Evolutionary conservation across 2,329 filamentous ascomycete genomes (phyloP).

Genomic region (Herpomyces periplanetae): DNA sequence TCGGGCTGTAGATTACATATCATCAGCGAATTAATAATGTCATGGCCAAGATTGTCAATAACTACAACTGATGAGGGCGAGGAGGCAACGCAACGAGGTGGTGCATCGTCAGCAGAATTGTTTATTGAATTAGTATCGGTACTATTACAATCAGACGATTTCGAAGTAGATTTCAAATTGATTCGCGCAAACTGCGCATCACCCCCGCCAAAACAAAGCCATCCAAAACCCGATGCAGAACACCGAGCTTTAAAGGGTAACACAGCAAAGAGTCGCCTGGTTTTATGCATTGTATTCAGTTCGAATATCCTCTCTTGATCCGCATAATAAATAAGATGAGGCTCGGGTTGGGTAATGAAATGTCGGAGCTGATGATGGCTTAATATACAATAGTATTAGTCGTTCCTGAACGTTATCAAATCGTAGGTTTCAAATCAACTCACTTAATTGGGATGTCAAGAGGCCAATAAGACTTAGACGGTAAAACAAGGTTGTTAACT

Average conservation of each 20-base stretch:
- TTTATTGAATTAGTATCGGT: slow-evolving; percentile 3
- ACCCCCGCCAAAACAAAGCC: slow-evolving; percentile 64
- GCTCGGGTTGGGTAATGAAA: slow-evolving; percentile 40
- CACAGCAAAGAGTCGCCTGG: slow-evolving; percentile 33
- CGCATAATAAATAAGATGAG: slow-evolving; percentile 48
- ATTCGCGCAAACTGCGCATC: slow-evolving; percentile 56
- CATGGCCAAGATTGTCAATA: slow-evolving; percentile 17
- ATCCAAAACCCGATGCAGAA: slow-evolving; percentile 46
- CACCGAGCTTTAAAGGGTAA: slow-evolving; percentile 29
- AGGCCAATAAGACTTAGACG: slow-evolving; percentile 25
- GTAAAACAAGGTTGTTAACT: slow-evolving; percentile 17
- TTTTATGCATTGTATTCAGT: slow-evolving; percentile 22
- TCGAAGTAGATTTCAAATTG: slow-evolving; percentile 11
- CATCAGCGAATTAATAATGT: slow-evolving; percentile 24
- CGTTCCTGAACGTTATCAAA: slow-evolving; percentile 5
- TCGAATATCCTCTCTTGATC: slow-evolving; percentile 20
- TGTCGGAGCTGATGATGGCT: slow-evolving; percentile 70
- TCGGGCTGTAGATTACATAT: slow-evolving; percentile 15
- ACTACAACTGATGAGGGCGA: slow-evolving; percentile 10
- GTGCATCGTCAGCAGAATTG: neutral
- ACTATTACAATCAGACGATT: slow-evolving; percentile 6
- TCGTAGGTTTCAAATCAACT: slow-evolving; percentile 8
- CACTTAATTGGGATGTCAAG: slow-evolving; percentile 23
- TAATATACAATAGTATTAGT: slow-evolving; percentile 1
- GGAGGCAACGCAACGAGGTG: slow-evolving; percentile 3